phyloP scores from a whole-genome alignment of 2,329 filamentous ascomycete species.

The Stagonosporopsis vannaccii region DNA sequence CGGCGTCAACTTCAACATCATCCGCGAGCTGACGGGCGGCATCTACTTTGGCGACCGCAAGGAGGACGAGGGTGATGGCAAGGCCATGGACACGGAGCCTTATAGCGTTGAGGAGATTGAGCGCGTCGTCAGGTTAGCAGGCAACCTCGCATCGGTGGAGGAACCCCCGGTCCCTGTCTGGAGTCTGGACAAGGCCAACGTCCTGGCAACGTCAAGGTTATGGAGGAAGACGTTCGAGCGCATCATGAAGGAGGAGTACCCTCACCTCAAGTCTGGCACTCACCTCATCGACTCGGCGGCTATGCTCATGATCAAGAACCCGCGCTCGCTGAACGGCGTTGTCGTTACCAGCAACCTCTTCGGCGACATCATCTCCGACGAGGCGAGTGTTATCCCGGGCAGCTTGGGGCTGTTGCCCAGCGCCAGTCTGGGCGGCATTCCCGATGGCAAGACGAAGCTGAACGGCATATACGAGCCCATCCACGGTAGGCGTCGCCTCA shows the following conservation, averaged over 20 bases:
- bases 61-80: slow-evolving; percentile 77
- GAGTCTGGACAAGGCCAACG: slow-evolving; percentile 96
- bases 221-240: slow-evolving; percentile 90
- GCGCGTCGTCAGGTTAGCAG: slow-evolving; percentile 83
- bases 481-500: slow-evolving; percentile 69
- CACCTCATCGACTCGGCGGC: slow-evolving; percentile 96
- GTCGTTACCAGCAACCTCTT: slow-evolving; percentile 94
- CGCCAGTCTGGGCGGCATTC: slow-evolving; percentile 84
- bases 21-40: slow-evolving; percentile 89
- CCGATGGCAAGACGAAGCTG: slow-evolving; percentile 82
- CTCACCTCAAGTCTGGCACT: slow-evolving; percentile 81
- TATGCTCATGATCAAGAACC: slow-evolving; percentile 98
- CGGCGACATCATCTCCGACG: slow-evolving; percentile 94
- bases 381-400: slow-evolving; percentile 93
- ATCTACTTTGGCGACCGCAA: slow-evolving; percentile 94
- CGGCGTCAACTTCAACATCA: slow-evolving; percentile 89
- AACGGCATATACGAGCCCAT: slow-evolving; percentile 99
- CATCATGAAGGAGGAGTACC: slow-evolving; percentile 87
- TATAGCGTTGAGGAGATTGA: slow-evolving; percentile 88
- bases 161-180: slow-evolving; percentile 80
- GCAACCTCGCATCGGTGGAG: slow-evolving; percentile 77
- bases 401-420: slow-evolving; percentile 87
- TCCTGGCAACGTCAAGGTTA: slow-evolving; percentile 85
- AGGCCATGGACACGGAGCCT: slow-evolving; percentile 83
- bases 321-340: slow-evolving; percentile 84